Evolutionary conservation across 2,329 filamentous ascomycete species (phyloP).

Genomic region (Fusarium dlaminii): DNA sequence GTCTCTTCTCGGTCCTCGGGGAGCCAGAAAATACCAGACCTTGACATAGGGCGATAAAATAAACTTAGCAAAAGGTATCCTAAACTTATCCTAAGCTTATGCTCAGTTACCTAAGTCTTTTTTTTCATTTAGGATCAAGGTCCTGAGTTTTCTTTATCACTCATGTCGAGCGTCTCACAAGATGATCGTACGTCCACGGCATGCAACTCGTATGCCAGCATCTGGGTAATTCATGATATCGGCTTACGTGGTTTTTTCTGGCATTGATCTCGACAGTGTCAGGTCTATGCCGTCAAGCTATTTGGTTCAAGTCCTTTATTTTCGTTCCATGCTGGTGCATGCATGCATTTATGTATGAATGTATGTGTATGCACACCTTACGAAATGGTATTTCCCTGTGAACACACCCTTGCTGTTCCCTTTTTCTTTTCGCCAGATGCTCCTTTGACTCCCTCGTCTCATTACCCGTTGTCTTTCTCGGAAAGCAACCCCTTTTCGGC

Average conservation of each 20-base stretch:
- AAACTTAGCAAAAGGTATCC: not conserved
- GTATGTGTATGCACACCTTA: conserved; percentile 1
- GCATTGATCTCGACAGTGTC: not conserved
- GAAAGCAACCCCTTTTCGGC: conserved; percentile 7
- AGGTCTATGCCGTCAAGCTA: not conserved
- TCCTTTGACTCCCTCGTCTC: conserved; percentile 21
- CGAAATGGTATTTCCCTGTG: conserved; percentile 9
- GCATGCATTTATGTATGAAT: not conserved
- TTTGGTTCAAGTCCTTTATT: not conserved
- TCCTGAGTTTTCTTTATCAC: not conserved
- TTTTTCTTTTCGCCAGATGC: conserved; percentile 19
- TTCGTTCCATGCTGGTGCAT: not conserved
- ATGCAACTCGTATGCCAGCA: not conserved
- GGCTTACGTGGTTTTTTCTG: not conserved
- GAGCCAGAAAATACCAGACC: not conserved
- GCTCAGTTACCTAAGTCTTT: not conserved
- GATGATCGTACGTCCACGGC: not conserved
- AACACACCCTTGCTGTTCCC: not conserved
- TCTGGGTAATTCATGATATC: conserved; percentile 3
- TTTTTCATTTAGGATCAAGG: not conserved
- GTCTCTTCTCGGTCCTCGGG: not conserved
- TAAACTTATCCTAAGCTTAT: not conserved
- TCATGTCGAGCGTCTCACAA: not conserved
- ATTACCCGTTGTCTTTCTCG: not conserved
- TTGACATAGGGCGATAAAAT: not conserved